Percentiles rank a stretch among this genome's conserved stretches.
These are phyloP conservation scores for Pyricularia grisea DNA, from an alignment of 2,329 filamentous ascomycete genomes.

Conservation along the genomic window DNA sequence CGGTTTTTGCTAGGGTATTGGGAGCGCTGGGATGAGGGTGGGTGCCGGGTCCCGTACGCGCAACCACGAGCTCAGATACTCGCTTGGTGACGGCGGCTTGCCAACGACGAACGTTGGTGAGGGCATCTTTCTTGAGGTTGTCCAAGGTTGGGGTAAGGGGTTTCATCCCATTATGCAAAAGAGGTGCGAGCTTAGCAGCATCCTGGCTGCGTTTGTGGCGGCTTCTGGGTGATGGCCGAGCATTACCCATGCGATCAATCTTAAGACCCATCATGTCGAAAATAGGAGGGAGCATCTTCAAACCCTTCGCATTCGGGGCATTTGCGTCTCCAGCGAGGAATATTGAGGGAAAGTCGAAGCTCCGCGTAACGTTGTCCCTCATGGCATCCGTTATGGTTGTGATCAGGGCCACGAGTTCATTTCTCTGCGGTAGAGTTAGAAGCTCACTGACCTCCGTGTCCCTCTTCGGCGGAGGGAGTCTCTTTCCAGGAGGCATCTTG, in stretches of 20 bases:
- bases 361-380: slow-evolving; percentile 38
- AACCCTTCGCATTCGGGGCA: slow-evolving; percentile 17
- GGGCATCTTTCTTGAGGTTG: slow-evolving; percentile 59
- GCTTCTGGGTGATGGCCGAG: not conserved
- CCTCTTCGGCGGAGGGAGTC: slow-evolving; percentile 22
- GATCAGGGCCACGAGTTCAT: slow-evolving; percentile 42
- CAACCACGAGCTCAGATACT: slow-evolving; percentile 49
- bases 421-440: slow-evolving; percentile 36
- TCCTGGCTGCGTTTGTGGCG: not conserved
- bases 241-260: slow-evolving; percentile 6
- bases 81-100: slow-evolving; percentile 59
- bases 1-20: slow-evolving; percentile 5
- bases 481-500: not conserved
- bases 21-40: not conserved
- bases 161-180: slow-evolving; percentile 14
- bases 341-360: slow-evolving; percentile 36
- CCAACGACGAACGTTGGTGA: slow-evolving; percentile 75
- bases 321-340: slow-evolving; percentile 15
- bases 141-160: slow-evolving; percentile 29
- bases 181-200: not conserved
- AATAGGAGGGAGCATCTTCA: slow-evolving; percentile 22
- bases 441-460: slow-evolving; percentile 42
- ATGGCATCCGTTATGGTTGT: slow-evolving; percentile 45
- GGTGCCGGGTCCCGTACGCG: not conserved
- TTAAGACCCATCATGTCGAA: slow-evolving; percentile 7